phyloP scores from a whole-genome alignment of 148 eudicot genomes.

The Arctostaphylos glauca region DNA sequence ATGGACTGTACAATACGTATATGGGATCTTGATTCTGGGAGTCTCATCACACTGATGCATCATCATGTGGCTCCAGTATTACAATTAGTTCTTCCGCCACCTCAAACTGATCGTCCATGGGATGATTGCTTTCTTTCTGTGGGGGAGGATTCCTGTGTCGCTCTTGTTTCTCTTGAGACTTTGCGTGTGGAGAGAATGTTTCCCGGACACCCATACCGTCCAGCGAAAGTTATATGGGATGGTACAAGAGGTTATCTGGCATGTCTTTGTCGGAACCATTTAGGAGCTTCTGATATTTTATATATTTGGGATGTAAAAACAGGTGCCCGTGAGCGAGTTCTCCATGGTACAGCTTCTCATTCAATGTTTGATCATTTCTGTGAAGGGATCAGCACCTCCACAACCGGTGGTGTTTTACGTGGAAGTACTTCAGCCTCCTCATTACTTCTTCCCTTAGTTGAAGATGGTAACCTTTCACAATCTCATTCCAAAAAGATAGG shows the following conservation, averaged over 20 bases:
- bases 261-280: slow-evolving; percentile 62
- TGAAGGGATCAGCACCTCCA: slow-evolving; percentile 32
- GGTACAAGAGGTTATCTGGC: slow-evolving; percentile 78
- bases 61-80: slow-evolving; percentile 95
- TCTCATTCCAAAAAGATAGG: slow-evolving; percentile 28
- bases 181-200: slow-evolving; percentile 90
- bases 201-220: slow-evolving; percentile 83
- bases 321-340: slow-evolving; percentile 90
- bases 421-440: slow-evolving; percentile 78
- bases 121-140: slow-evolving; percentile 87
- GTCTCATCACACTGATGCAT: slow-evolving; percentile 67
- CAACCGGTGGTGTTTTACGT: slow-evolving; percentile 35
- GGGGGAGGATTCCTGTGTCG: slow-evolving; percentile 81
- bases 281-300: slow-evolving; percentile 57
- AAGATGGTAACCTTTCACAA: slow-evolving; percentile 43
- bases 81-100: slow-evolving; percentile 78
- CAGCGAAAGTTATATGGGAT: slow-evolving; percentile 89
- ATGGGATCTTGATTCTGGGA: slow-evolving; percentile 84
- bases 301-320: slow-evolving; percentile 96
- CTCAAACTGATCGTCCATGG: slow-evolving; percentile 74
- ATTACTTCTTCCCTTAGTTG: slow-evolving; percentile 44
- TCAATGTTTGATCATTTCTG: slow-evolving; percentile 90
- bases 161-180: slow-evolving; percentile 83
- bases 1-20: slow-evolving; percentile 83
- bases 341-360: slow-evolving; percentile 87